Evolutionary conservation across 2,329 filamentous ascomycete genomes (phyloP).

Genomic region (Stagonosporopsis vannaccii): DNA sequence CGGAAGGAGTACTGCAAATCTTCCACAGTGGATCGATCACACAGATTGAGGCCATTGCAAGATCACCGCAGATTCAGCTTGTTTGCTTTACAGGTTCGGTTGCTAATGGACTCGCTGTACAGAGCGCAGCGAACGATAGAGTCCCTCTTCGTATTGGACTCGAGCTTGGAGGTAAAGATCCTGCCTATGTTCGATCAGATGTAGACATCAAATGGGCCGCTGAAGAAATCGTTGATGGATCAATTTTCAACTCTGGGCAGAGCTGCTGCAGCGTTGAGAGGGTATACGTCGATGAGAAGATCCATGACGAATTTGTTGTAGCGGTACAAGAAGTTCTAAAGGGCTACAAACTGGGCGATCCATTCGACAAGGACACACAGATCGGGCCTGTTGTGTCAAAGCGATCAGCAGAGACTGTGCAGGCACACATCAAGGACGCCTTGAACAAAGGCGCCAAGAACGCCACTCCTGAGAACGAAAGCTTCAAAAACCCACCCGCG

Average conservation of each 20-base stretch:
- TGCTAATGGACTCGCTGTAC: constrained; percentile 83
- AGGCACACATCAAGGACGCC: constrained; percentile 82
- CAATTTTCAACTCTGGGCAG: constrained; percentile 98
- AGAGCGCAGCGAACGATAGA: constrained; percentile 82
- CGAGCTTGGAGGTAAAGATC: constrained; percentile 94
- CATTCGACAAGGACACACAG: constrained; percentile 78
- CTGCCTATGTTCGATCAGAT: constrained; percentile 85
- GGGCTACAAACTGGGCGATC: constrained; percentile 87
- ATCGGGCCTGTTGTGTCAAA: constrained; percentile 89
- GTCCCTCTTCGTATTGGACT: constrained; percentile 82
- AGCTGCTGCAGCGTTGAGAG: constrained; percentile 94
- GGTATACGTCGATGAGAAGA: constrained; percentile 84
- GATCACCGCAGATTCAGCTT: constrained; percentile 76
- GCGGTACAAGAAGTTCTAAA: constrained; percentile 80
- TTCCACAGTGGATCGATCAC: constrained; percentile 85
- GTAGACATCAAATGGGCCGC: constrained; percentile 91
- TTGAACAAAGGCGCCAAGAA: constrained; percentile 83
- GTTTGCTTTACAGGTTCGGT: constrained; percentile 96
- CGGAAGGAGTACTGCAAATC: constrained; percentile 84
- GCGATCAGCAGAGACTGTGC: constrained; percentile 76
- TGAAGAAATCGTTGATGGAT: constrained; percentile 91
- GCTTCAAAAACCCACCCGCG: constrained; percentile 74
- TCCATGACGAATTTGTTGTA: constrained; percentile 83
- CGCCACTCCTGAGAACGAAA: constrained; percentile 80
- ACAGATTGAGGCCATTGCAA: constrained; percentile 79